Base-by-base conservation (phyloP, 306 rosid species). In the Ochetophila trinervis region DNA sequence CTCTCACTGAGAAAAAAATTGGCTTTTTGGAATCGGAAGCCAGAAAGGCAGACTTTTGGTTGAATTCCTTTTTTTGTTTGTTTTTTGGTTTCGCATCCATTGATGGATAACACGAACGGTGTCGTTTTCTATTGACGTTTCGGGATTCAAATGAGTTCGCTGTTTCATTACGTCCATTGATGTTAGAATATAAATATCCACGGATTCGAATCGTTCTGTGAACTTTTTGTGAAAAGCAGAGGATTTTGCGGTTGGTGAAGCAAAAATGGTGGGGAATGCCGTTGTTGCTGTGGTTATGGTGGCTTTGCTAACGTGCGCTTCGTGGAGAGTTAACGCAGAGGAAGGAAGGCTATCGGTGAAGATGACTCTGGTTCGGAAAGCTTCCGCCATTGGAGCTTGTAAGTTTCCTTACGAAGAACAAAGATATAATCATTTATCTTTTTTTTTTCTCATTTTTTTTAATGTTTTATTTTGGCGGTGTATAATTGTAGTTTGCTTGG, bases 401-500 rank as follows among this genome's bases (percentile, higher is more conserved):
- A 76, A 87, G 98, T 65, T 23, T n/a, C 7, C 59, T 30, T 32
- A 18, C 42, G 21, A 16, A 24, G 18, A 22, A 1, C 21, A 24
- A 13, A 27, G 7, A 40, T 42, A 5, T 37, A 40, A 21, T 51
- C 21, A 58, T 27, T n/a, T n/a, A 47, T 55, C 44, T 48, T 53
- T 20, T 6, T 0, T 22, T 19, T 27, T 3, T 47, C 13, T 13
- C 11, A 4, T 0, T 42, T 52, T 32, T 34, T 62, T 57, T 16
- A 40, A 49, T 60, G 14, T 50, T 27, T 34, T 36, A 7, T 61
- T 66, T 17, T 57, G 32, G 44, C 22, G n/a, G 60, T 19, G 58
- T 19, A 40, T 51, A 44, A 32, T 19, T 50, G 68, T 34, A 92
- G 98, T 84, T 72, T 93, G 98, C 80, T 81, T 93, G 87, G 98